Percentiles rank a stretch among this genome's conserved stretches.
Evolutionary conservation across 805 yeast genomes (phyloP).

Genomic region (Brettanomyces bruxellensis): DNA sequence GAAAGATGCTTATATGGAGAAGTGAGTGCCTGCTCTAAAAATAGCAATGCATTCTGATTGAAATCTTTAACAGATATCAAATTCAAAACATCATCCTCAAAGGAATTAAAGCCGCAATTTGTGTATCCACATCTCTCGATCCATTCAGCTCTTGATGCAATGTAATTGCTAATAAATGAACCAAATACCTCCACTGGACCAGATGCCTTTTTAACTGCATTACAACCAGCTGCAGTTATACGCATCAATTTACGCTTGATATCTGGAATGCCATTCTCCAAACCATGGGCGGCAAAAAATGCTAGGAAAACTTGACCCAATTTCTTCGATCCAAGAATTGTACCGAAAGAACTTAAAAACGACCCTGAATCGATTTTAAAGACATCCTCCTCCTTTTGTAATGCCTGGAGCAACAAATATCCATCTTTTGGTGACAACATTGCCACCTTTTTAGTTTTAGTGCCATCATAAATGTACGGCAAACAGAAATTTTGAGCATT

Average conservation of each 20-base stretch:
- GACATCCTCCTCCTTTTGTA: slow-evolving; percentile 31
- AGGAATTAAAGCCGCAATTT: slow-evolving; percentile 39
- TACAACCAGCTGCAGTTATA: slow-evolving; percentile 33
- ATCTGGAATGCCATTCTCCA: slow-evolving; percentile 38
- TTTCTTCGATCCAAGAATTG: slow-evolving; percentile 39
- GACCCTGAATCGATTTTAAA: slow-evolving; percentile 43
- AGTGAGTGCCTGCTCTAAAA: slow-evolving; percentile 46
- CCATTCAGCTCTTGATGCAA: slow-evolving; percentile 38
- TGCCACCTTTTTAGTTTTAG: slow-evolving; percentile 31
- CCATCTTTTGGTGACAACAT: slow-evolving; percentile 61
- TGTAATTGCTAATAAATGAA: slow-evolving; percentile 35
- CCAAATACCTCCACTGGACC: slow-evolving; percentile 40
- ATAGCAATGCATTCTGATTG: slow-evolving; percentile 45
- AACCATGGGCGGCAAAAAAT: slow-evolving; percentile 64
- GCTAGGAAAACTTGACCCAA: slow-evolving; percentile 49
- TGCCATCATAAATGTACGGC: slow-evolving; percentile 51
- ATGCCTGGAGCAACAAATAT: slow-evolving; percentile 29
- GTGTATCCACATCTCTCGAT: slow-evolving; percentile 33
- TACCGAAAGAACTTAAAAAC: slow-evolving; percentile 27
- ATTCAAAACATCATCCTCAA: slow-evolving; percentile 52
- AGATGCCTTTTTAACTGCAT: slow-evolving; percentile 31
- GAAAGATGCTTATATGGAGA: slow-evolving; percentile 35
- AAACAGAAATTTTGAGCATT: slow-evolving; percentile 35
- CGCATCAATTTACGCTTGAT: slow-evolving; percentile 45
- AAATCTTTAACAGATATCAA: slow-evolving; percentile 57